Evolutionary conservation across 495 filamentous ascomycete genomes (phyloP).

Genomic region (Aspergillus bertholletiae): DNA sequence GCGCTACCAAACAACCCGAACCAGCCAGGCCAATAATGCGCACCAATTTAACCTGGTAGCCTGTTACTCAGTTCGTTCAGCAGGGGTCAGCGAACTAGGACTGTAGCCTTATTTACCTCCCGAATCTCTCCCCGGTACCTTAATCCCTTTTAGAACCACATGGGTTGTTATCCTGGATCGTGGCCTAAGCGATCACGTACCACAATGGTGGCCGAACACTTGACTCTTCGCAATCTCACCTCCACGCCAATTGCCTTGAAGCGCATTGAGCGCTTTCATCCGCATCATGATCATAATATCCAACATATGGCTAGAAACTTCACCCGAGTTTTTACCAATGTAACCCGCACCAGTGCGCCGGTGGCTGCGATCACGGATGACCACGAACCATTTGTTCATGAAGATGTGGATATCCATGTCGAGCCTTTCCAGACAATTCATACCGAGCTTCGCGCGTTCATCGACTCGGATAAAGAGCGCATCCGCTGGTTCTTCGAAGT

Average conservation of each 20-base stretch:
- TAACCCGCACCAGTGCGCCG: conserved; percentile 34
- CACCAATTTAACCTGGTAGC: conserved; percentile 6
- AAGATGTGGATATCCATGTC: conserved; percentile 54
- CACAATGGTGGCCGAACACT: conserved; percentile 40
- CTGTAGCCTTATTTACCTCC: not conserved
- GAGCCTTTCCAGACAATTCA: conserved; percentile 53
- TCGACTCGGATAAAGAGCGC: conserved; percentile 46
- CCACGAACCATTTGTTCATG: conserved; percentile 49
- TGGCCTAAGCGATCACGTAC: not conserved
- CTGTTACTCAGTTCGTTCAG: conserved; percentile 2
- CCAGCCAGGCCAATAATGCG: conserved; percentile 10
- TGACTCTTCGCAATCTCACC: conserved; percentile 89
- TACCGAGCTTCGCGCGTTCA: conserved; percentile 50
- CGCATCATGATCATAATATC: conserved; percentile 44
- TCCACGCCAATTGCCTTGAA: conserved; percentile 67
- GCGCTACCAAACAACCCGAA: conserved; percentile 1
- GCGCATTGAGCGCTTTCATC: conserved; percentile 68
- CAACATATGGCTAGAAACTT: conserved; percentile 47
- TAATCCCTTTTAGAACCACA: not conserved
- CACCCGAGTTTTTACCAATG: conserved; percentile 44
- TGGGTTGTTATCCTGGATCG: not conserved
- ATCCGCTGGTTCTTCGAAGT: conserved; percentile 61
- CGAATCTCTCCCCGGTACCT: not conserved
- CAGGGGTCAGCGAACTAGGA: not conserved
- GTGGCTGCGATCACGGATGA: conserved; percentile 46